Evolutionary conservation across 2,329 filamentous ascomycete genomes (phyloP).

Genomic region (Chaetomiaceae sp.): DNA sequence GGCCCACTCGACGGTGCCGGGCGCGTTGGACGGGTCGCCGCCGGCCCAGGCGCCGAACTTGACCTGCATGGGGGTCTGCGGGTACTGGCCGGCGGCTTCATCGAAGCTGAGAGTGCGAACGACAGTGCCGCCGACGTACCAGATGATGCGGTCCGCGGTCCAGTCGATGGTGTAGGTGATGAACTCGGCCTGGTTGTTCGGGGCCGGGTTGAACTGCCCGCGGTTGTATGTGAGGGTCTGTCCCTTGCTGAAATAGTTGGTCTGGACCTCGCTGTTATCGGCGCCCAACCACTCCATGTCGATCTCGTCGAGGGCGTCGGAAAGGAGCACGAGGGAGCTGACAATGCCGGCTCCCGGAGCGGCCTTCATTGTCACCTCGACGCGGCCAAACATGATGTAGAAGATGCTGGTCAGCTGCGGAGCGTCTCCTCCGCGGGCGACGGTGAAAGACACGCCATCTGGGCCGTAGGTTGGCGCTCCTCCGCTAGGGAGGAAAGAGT

Average conservation of each 20-base stretch:
- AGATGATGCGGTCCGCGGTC: conserved; percentile 79
- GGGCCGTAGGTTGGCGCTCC: conserved; percentile 68
- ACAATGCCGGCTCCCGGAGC: conserved; percentile 89
- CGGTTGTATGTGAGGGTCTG: conserved; percentile 81
- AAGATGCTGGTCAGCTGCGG: conserved; percentile 85
- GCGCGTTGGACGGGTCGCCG: conserved; percentile 73
- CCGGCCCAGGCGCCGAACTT: conserved; percentile 91
- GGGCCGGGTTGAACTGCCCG: conserved; percentile 69
- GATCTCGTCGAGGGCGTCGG: conserved; percentile 90
- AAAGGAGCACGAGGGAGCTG: conserved; percentile 85
- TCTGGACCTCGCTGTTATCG: conserved; percentile 73
- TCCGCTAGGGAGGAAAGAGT: conserved; percentile 66
- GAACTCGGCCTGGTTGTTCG: conserved; percentile 66
- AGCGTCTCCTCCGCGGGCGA: conserved; percentile 71
- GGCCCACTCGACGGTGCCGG: conserved; percentile 87
- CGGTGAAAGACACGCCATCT: conserved; percentile 77
- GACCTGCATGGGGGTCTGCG: conserved; percentile 92
- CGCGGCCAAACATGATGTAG: conserved; percentile 98
- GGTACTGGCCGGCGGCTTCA: conserved; percentile 75
- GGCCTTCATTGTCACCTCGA: conserved; percentile 79
- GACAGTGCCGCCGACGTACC: conserved; percentile 74
- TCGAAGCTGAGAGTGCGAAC: conserved; percentile 69
- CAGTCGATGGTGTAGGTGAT: conserved; percentile 90
- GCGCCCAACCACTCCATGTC: conserved; percentile 95
- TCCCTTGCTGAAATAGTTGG: conserved; percentile 96